These are phyloP conservation scores for Hyphodiscus sp. DNA, from an alignment of 2,329 filamentous ascomycete species.

Conservation along the genomic window DNA sequence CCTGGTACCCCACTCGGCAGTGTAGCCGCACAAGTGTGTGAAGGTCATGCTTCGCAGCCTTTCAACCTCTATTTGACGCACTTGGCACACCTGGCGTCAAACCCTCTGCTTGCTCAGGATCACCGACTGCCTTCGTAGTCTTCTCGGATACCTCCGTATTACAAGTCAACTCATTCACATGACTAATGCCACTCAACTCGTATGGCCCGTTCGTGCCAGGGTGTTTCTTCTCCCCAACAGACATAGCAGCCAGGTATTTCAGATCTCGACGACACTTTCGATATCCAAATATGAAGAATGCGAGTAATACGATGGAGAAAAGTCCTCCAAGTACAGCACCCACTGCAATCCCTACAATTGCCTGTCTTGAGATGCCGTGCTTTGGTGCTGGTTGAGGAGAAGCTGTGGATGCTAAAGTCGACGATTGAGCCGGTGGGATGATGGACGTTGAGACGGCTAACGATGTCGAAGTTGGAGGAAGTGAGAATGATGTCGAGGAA, in stretches of 20 bases:
- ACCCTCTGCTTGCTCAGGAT: no score
- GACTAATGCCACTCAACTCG: neutral
- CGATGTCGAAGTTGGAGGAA: neutral
- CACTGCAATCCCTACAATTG: neutral
- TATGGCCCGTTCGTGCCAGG: neutral
- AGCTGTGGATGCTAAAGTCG: neutral
- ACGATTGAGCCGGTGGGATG: neutral
- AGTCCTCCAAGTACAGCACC: neutral
- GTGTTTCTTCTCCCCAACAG: neutral
- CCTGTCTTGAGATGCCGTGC: neutral
- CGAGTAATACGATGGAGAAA: neutral
- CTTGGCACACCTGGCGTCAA: no score
- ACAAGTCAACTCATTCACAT: neutral
- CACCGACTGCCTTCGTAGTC: no score
- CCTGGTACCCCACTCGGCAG: no score
- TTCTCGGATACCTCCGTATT: neutral
- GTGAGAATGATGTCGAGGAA: neutral
- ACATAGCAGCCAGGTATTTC: neutral
- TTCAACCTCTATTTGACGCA: no score
- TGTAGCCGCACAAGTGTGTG: no score
- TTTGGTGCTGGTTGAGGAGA: neutral
- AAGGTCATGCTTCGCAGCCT: no score
- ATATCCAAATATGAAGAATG: neutral
- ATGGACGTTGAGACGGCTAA: neutral
- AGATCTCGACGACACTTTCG: neutral